These are phyloP conservation scores for Sporothrix euskadiensis DNA, from an alignment of 2,329 filamentous ascomycete genomes.

Conservation along the genomic window DNA sequence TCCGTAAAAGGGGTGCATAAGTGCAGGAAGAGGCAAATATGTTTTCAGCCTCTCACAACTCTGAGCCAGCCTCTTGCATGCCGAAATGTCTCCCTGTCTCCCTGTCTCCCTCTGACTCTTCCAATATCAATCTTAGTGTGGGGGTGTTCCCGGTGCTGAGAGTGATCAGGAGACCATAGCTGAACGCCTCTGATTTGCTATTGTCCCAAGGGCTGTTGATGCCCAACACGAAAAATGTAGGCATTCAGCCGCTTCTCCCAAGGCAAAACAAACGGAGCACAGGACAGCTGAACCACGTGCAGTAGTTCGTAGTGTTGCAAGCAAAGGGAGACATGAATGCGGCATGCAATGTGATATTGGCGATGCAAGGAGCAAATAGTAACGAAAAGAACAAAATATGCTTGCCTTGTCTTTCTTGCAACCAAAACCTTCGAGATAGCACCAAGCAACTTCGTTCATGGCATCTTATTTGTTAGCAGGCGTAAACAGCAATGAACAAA, in stretches of 20 bases:
- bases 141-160: not conserved
- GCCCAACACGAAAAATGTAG: not conserved
- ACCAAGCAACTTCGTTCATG: conserved; percentile 97
- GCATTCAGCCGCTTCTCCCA: not conserved
- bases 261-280: not conserved
- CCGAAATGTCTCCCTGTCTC: not conserved
- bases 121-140: not conserved
- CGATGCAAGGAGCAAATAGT: not conserved
- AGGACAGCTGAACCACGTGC: not conserved
- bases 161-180: conserved; percentile 3
- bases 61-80: not conserved
- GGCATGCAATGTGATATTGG: not conserved
- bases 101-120: not conserved
- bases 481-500: not conserved
- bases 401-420: conserved; percentile 98
- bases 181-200: not conserved
- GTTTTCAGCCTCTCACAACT: not conserved
- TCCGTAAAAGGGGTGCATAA: not conserved
- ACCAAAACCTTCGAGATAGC: conserved; percentile 94
- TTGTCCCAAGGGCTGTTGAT: not conserved
- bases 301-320: not conserved
- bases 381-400: not conserved
- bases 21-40: not conserved
- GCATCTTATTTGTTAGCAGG: conserved; percentile 62
- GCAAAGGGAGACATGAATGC: not conserved